These are phyloP conservation scores for Hymenoscyphus occultus DNA, from an alignment of 2,329 filamentous ascomycete species.

Conservation along the genomic window DNA sequence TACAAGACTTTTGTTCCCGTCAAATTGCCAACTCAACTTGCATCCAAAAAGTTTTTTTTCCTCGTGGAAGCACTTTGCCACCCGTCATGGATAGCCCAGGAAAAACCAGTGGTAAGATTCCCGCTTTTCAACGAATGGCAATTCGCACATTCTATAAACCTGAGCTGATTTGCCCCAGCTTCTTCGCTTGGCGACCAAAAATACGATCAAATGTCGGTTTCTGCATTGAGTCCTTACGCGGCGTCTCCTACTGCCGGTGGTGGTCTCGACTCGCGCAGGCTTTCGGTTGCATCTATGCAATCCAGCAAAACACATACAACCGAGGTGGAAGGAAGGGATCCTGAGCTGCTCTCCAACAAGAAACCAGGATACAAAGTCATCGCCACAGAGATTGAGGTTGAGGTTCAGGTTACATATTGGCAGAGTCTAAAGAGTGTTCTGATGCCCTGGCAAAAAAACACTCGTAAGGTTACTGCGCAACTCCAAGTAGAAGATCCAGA, in stretches of 20 bases:
- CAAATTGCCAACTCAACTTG: not conserved
- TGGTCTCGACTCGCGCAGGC: not conserved
- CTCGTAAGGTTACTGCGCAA: conserved; percentile 4
- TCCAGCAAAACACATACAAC: not conserved
- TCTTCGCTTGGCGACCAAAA: not conserved
- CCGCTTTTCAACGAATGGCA: not conserved
- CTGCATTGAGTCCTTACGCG: not conserved
- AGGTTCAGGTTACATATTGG: conserved; percentile 8
- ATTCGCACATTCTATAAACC: not conserved
- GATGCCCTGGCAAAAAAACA: not conserved
- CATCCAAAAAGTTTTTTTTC: not conserved
- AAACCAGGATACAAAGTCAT: conserved; percentile 4
- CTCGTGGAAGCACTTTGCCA: not conserved
- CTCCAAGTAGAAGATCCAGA: not conserved
- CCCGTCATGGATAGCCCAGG: not conserved
- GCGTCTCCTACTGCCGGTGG: not conserved
- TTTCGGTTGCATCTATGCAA: not conserved
- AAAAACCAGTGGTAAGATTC: not conserved
- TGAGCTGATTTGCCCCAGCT: not conserved
- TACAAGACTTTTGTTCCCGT: not conserved
- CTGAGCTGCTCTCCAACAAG: not conserved
- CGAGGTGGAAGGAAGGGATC: not conserved
- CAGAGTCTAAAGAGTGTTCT: conserved; percentile 9
- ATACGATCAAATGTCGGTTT: not conserved
- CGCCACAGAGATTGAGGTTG: not conserved